Conservation (phyloP, 2,329 filamentous ascomycete genomes). For the Alternaria hordeiaustralica region DNA sequence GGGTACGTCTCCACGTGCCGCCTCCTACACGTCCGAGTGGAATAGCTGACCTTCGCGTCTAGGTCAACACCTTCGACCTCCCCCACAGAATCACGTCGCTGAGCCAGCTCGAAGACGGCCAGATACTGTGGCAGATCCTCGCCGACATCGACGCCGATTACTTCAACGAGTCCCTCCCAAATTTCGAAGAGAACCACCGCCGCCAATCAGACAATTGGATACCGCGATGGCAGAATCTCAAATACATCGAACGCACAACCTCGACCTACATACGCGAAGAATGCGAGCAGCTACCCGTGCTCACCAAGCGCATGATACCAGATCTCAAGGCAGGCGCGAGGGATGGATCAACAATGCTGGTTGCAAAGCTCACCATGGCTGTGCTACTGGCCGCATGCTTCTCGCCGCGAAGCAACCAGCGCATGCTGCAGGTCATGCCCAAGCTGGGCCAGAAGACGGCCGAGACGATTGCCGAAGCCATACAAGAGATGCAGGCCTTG, state of each 20-base stretch:
- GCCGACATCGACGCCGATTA: conserved; percentile 56
- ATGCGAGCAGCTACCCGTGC: conserved; percentile 49
- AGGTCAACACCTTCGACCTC: conserved; percentile 55
- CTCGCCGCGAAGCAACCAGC: conserved; percentile 55
- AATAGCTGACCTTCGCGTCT: conserved; percentile 10
- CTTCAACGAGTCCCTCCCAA: conserved; percentile 57
- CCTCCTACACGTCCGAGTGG: not conserved
- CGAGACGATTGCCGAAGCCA: conserved; percentile 48
- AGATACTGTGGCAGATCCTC: conserved; percentile 57
- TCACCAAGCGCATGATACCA: conserved; percentile 50
- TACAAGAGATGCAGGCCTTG: conserved; percentile 49
- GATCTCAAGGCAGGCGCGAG: conserved; percentile 58
- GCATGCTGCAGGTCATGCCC: conserved; percentile 53
- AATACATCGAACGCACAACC: conserved; percentile 57
- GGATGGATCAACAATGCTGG: conserved; percentile 52
- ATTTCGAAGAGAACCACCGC: conserved; percentile 51
- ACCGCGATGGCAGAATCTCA: conserved; percentile 60
- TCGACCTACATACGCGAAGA: conserved; percentile 58
- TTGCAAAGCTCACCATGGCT: conserved; percentile 54
- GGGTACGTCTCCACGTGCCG: conserved; percentile 30
- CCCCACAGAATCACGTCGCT: conserved; percentile 46
- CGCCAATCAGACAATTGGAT: conserved; percentile 58
- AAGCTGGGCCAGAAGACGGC: conserved; percentile 46
- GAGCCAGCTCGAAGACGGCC: conserved; percentile 56
- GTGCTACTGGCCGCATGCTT: conserved; percentile 58